Base-by-base conservation (phyloP, 257 asterid species). In the Solanum virginianum region DNA sequence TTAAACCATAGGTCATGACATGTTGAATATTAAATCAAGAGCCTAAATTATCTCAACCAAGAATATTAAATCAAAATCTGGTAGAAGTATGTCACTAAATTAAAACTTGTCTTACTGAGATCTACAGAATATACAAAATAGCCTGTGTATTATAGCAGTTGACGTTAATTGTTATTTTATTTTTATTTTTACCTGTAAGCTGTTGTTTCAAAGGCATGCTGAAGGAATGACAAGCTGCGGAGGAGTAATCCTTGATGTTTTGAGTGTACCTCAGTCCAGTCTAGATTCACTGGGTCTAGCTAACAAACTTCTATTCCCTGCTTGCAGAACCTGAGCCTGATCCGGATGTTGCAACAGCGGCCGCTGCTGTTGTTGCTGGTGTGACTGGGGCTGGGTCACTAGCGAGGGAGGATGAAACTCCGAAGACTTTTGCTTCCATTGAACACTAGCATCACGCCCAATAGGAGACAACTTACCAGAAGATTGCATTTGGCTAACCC, bases 251-350 rank as follows among this genome's bases (percentile, higher is more conserved):
- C 86, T 86, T 62, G 79, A 63, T 82, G 20, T 11, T 41, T 80
- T 80, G 83, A 62, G 71, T 8, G 77, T 84, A 85, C 85, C 81
- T 94, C 95, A 93, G 84, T 93, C 97, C 90, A 88, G 83, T 87
- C 92, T 87, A 84, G 95, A 83, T 85, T 94, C 94, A 26, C 87
- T 81, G 20, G 94, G 84, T 88, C 89, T 88, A 84, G 92, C 93
- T 88, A 80, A 88, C 87, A 86, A 68, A 87, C 85, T 87, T 60
- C 87, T 89, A 82, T 88, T 91, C 88, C 93, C 99, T 85, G 92
- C 91, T 89, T 90, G 91, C 80, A 89, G 91, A 88, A 91, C 92
- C 89, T 88, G 80, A 86, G 90, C 94, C 88, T 86, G 93, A 90
- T 92, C 93, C 85, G 95, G 85, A 82, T 92, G 91, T 39, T 86